phyloP scores from a whole-genome alignment of 2,329 filamentous ascomycete species.

The Cladophialophora chaetospira region DNA sequence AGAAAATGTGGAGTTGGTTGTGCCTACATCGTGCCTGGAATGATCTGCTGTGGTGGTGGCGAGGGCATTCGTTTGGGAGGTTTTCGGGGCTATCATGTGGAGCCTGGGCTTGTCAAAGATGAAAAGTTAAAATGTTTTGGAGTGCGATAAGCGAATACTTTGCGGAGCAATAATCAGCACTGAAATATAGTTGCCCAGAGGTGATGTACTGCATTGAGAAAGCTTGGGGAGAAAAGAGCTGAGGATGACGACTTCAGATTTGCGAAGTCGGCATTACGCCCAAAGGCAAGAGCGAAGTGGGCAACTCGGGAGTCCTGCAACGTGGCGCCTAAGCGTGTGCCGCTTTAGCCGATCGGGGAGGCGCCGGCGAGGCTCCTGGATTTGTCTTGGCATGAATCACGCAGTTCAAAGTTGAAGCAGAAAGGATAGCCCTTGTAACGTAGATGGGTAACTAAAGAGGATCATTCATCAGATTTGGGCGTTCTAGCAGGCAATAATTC shows the following conservation, averaged over 20 bases:
- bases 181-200: neutral
- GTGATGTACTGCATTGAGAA: neutral
- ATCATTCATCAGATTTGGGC: neutral
- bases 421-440: neutral
- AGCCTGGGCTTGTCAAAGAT: neutral
- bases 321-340: neutral
- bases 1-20: neutral
- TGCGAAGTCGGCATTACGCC: neutral
- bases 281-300: neutral
- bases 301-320: neutral
- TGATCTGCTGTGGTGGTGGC: conserved; percentile 6
- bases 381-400: too few species aligned
- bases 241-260: neutral
- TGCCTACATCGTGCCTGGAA: conserved; percentile 14
- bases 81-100: conserved; percentile 5
- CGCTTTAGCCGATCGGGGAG: conserved; percentile 2
- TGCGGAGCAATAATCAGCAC: conserved; percentile 7
- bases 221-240: neutral
- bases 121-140: neutral
- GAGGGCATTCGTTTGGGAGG: conserved; percentile 19
- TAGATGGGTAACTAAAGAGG: too few species aligned
- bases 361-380: conserved; percentile 8
- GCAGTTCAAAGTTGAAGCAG: neutral
- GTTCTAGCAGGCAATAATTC: too few species aligned
- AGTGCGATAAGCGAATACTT: conserved; percentile 2